Evolutionary conservation across 495 filamentous ascomycete species (phyloP).

Genomic region (Echria macrotheca): DNA sequence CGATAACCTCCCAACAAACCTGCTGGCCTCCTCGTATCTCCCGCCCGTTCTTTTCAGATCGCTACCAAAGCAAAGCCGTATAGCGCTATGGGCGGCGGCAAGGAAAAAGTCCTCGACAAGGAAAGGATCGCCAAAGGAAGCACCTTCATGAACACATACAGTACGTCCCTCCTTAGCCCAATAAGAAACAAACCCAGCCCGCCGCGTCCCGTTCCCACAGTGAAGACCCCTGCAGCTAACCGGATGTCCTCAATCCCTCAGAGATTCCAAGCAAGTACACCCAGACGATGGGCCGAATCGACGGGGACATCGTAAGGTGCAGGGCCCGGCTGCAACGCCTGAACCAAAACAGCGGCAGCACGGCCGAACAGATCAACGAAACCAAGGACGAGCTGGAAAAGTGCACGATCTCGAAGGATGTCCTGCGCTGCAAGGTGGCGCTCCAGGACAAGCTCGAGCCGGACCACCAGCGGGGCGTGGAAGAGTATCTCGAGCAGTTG

Average conservation of each 20-base stretch:
- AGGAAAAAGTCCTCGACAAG: background rate
- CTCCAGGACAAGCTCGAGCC: no score
- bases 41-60: no score
- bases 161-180: background rate
- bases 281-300: background rate
- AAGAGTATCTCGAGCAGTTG: no score
- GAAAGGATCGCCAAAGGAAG: background rate
- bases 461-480: no score
- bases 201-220: background rate
- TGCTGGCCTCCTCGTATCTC: no score
- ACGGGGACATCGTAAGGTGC: background rate
- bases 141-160: background rate
- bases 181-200: background rate
- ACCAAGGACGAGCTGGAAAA: background rate
- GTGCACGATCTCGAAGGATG: background rate
- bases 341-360: constrained; percentile 1
- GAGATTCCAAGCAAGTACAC: background rate
- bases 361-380: background rate
- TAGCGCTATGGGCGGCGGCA: background rate
- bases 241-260: background rate
- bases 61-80: constrained; percentile 1
- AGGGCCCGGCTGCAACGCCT: background rate
- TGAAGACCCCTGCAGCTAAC: background rate
- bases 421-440: background rate
- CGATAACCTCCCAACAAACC: background rate